These are phyloP conservation scores for Panicum virgatum DNA, from an alignment of 202 grass and related monocot species.

Conservation along the genomic window DNA sequence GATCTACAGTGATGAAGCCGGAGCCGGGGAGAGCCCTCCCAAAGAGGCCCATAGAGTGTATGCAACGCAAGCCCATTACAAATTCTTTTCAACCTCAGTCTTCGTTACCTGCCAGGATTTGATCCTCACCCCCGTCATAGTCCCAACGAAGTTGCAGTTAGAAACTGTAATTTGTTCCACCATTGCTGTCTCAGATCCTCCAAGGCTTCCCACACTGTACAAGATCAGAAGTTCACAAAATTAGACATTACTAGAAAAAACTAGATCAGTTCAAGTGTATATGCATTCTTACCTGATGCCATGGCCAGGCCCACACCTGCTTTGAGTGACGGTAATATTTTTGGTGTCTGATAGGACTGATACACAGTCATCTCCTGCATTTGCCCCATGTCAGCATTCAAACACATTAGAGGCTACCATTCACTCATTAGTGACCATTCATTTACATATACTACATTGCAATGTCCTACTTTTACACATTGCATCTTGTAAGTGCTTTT, in stretches of 20 bases:
- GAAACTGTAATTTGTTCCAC: constrained; percentile 50
- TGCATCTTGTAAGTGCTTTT: background rate
- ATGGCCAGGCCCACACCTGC: constrained; percentile 71
- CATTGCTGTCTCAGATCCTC: background rate
- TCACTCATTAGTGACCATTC: background rate
- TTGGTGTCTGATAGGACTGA: constrained; percentile 44
- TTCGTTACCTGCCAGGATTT: constrained; percentile 81
- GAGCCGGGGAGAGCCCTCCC: no score
- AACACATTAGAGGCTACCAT: background rate
- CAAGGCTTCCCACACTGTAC: constrained; percentile 70
- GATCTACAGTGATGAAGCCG: no score
- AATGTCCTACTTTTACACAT: background rate
- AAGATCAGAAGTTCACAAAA: constrained; percentile 9
- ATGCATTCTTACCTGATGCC: constrained; percentile 62
- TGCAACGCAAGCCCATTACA: background rate
- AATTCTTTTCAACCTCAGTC: background rate
- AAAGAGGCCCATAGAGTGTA: no score
- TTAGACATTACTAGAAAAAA: constrained; percentile 17
- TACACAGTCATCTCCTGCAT: constrained; percentile 73
- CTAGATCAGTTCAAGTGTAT: background rate
- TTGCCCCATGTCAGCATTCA: constrained; percentile 4
- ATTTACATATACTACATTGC: background rate
- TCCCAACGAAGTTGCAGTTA: constrained; percentile 44
- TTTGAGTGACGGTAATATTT: constrained; percentile 36
- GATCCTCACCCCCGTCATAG: constrained; percentile 65